phyloP scores from a whole-genome alignment of 805 yeast genomes.

The Helenozyma rhizophorensis region DNA sequence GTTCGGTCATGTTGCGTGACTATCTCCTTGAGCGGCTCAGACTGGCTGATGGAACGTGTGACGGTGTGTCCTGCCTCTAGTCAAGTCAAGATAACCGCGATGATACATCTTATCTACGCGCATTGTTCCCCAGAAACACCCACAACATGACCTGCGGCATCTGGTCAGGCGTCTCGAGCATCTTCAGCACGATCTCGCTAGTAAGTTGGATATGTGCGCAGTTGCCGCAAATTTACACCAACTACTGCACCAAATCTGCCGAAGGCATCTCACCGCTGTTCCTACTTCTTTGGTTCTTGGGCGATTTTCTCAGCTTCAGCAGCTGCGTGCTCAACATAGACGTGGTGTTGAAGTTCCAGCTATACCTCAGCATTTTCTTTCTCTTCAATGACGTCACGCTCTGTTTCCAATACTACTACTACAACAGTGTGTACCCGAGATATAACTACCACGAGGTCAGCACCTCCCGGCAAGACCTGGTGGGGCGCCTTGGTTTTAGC shows the following conservation, averaged over 20 bases:
- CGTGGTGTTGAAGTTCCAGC: constrained; percentile 34
- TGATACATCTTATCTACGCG: constrained; percentile 6
- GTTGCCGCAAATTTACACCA: constrained; percentile 61
- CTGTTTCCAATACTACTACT: constrained; percentile 68
- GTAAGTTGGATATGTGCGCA: constrained; percentile 70
- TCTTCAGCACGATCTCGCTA: constrained; percentile 16
- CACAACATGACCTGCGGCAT: too few species aligned
- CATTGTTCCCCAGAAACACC: neutral
- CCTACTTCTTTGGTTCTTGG: constrained; percentile 59
- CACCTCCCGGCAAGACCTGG: constrained; percentile 26
- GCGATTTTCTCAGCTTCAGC: constrained; percentile 38
- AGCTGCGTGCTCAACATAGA: constrained; percentile 39
- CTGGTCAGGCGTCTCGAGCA: constrained; percentile 9
- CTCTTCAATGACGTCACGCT: constrained; percentile 61
- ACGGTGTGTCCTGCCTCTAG: neutral
- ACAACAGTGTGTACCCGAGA: constrained; percentile 41
- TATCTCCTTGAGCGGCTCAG: too few species aligned
- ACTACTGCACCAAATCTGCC: constrained; percentile 55
- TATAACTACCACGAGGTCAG: too few species aligned
- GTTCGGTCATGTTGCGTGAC: too few species aligned
- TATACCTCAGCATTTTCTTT: constrained; percentile 37
- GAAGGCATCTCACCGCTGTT: constrained; percentile 64
- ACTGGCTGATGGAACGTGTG: neutral
- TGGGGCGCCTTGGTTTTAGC: too few species aligned
- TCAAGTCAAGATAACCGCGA: constrained; percentile 5